Evolutionary conservation across 352 stramenopile genomes (phyloP).

Genomic region (Globisporangium paddicum): DNA sequence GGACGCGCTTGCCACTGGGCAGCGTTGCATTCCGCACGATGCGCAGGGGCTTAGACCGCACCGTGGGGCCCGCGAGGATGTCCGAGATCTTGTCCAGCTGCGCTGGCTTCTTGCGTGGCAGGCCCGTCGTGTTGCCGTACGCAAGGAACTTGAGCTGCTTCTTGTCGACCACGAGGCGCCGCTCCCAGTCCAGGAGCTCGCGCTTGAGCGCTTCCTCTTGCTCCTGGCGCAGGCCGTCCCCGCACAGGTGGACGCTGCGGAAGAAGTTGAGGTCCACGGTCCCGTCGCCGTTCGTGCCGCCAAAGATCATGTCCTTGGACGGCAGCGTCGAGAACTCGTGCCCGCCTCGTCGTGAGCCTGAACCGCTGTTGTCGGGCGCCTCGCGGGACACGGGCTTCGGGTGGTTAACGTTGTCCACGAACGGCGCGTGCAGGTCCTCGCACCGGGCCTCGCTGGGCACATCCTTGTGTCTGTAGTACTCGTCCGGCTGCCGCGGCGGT

Average conservation of each 20-base stretch:
- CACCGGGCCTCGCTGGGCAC: conserved; percentile 71
- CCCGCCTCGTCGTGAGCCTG: not conserved
- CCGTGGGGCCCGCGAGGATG: conserved; percentile 42
- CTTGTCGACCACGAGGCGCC: conserved; percentile 85
- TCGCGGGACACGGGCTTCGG: conserved; percentile 54
- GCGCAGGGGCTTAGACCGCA: conserved; percentile 57
- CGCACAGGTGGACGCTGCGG: conserved; percentile 80
- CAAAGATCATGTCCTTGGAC: conserved; percentile 87
- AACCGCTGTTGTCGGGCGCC: conserved; percentile 5
- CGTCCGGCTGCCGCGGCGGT: conserved; percentile 42
- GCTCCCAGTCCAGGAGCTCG: conserved; percentile 68
- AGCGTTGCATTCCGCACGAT: conserved; percentile 77
- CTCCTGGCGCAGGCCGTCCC: conserved; percentile 66
- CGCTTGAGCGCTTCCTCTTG: conserved; percentile 65
- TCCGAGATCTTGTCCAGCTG: conserved; percentile 79
- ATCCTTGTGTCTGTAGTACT: conserved; percentile 71
- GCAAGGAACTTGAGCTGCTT: conserved; percentile 84
- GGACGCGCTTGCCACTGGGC: conserved; percentile 69
- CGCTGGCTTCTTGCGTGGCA: conserved; percentile 37
- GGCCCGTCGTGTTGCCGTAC: conserved; percentile 77
- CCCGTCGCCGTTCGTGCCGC: conserved; percentile 71
- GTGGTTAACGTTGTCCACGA: conserved; percentile 81
- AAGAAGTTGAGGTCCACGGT: conserved; percentile 75
- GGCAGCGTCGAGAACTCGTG: conserved; percentile 74
- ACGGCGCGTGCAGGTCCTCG: conserved; percentile 79